Evolutionary conservation across 1,139 yeast species (phyloP), one percentile per base, ranked within the genome.

Genomic region (Lodderomyces pseudojiufengensis): DNA sequence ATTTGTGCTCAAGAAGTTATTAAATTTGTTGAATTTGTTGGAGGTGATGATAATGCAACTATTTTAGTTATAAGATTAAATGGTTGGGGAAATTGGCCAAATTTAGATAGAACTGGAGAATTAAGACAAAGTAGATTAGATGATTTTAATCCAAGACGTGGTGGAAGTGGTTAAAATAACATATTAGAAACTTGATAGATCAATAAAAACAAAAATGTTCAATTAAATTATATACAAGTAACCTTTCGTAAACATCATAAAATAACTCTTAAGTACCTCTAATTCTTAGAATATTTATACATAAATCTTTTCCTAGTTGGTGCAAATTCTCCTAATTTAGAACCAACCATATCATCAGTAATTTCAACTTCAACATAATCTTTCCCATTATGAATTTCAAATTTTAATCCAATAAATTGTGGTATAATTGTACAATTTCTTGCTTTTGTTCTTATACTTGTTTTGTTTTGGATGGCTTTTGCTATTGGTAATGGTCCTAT

Each of bases 271-370:
- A 26, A 5, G 27, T 12, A 9, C 9, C 28, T 32, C 47, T 66
- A 74, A 52, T 76, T 76, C 70, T 76, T 76, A 41, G 80, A 76
- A 65, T 78, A 86, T 50, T 88, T 85, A 64, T 85, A 88, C 47
- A 76, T 78, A 63, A 85, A 87, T 59, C 84, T 78, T 74, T 86
- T 85, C 56, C 96, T 73, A 2, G 98, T 92, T 39, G 92, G 85
- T 3, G 95, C 95, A 65, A 86, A 92, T 59, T 92, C 97, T 3
- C 98, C 98, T 40, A 92, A 68, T 59, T 92, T 92, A 46, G 81
- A 78, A n/a, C 98, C 98, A 46, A 92, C 97, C 98, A 92, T 92
- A 50, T 92, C 95, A 54, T 92, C 97, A 9, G 84, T 78, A 24
- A 92, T 76, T 49, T 83, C 90, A 33, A 92, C 75, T 38, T 88